These are phyloP conservation scores for Mucor irregularis DNA, from an alignment of 371 early-diverging fungal species.

Conservation along the genomic window DNA sequence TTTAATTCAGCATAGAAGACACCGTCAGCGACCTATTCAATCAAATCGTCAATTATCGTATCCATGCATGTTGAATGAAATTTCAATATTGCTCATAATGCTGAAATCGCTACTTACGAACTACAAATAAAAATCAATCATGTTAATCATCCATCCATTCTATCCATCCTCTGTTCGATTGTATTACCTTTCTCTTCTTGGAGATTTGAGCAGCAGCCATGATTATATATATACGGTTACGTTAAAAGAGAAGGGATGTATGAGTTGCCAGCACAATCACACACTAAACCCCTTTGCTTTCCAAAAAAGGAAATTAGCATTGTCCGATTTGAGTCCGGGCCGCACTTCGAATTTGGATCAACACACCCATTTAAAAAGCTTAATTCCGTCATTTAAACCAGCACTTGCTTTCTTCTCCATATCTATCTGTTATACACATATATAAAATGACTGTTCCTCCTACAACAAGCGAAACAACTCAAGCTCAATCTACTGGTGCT, in stretches of 20 bases:
- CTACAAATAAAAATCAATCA: not conserved
- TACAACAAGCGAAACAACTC: no score
- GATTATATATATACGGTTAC: conserved; percentile 11
- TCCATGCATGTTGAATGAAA: no score
- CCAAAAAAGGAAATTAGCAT: conserved; percentile 4
- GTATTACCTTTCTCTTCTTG: conserved; percentile 25
- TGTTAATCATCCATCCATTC: not conserved
- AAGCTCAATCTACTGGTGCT: no score
- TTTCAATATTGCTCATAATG: not conserved
- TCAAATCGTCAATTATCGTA: not conserved
- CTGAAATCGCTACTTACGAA: conserved; percentile 9
- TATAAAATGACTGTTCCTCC: no score
- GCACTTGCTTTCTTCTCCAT: no score
- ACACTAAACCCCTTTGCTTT: not conserved
- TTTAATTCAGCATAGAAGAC: conserved; percentile 99
- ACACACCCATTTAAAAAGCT: no score
- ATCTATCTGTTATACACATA: no score
- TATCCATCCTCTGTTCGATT: not conserved
- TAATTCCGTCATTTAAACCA: no score
- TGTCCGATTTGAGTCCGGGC: not conserved
- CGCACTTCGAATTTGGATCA: no score
- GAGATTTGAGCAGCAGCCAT: conserved; percentile 27
- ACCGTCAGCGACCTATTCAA: conserved; percentile 90
- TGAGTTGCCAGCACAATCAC: not conserved
- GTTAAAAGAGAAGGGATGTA: conserved; percentile 14